A percentile compares a stretch with the other conserved stretches of the same genome.
These are phyloP conservation scores for Puccinia brachypodii DNA, from an alignment of 1,284 basidiomycete genomes.

Conservation along the genomic window DNA sequence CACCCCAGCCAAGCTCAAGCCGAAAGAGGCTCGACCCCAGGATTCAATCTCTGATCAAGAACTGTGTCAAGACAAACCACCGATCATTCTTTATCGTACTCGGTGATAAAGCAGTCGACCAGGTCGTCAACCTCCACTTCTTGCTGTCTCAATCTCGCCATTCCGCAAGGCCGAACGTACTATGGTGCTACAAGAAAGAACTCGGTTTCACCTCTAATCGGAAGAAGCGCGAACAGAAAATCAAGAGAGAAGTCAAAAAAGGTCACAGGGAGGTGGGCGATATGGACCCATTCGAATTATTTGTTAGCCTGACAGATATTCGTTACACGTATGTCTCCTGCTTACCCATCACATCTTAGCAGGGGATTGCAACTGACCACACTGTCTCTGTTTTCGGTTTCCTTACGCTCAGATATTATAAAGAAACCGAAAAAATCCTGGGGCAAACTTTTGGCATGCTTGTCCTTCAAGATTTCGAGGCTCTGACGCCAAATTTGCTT, in stretches of 20 bases:
- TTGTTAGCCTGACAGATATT: constrained; percentile 98
- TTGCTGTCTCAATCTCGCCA: constrained; percentile 54
- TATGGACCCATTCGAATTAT: constrained; percentile 96
- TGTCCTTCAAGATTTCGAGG: constrained; percentile 96
- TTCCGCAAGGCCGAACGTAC: constrained; percentile 54
- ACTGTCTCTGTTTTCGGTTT: neutral
- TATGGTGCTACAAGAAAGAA: constrained; percentile 57
- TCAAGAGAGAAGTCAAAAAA: constrained; percentile 89
- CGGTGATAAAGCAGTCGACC: constrained; percentile 90
- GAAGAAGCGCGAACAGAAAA: constrained; percentile 93
- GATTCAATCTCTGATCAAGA: constrained; percentile 50
- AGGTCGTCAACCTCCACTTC: constrained; percentile 83
- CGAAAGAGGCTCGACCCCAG: constrained; percentile 38
- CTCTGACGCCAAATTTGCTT: constrained; percentile 93
- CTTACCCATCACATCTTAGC: neutral
- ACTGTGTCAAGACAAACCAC: constrained; percentile 63
- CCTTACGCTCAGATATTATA: constrained; percentile 67
- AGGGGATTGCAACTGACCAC: neutral
- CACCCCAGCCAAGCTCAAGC: neutral
- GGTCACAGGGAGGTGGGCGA: constrained; percentile 92
- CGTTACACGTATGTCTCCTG: constrained; percentile 66
- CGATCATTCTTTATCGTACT: constrained; percentile 96
- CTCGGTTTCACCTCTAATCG: constrained; percentile 69
- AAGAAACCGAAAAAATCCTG: constrained; percentile 91
- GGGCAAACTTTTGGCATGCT: constrained; percentile 99